phyloP scores from a whole-genome alignment of 257 asterid genomes.

The Prunella vulgaris region DNA sequence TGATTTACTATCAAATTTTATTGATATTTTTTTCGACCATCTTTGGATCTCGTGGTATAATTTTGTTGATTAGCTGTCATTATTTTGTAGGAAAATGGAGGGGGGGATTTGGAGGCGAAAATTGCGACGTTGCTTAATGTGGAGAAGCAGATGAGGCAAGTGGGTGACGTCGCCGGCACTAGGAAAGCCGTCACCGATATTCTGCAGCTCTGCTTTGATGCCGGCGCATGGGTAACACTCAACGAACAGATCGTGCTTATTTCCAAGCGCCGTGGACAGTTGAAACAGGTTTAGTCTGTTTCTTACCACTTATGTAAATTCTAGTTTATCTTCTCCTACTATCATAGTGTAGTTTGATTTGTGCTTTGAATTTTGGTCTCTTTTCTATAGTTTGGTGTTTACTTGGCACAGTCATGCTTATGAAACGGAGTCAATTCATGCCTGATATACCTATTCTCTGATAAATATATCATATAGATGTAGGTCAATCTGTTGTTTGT shows the following conservation, averaged over 20 bases:
- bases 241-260: constrained; percentile 76
- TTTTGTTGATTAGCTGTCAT: background rate
- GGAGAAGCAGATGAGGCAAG: constrained; percentile 92
- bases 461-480: background rate
- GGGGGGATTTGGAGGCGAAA: constrained; percentile 56
- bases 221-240: constrained; percentile 75
- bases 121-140: constrained; percentile 68
- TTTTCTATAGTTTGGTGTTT: background rate
- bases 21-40: background rate
- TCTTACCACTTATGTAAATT: background rate
- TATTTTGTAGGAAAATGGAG: constrained; percentile 59
- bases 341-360: background rate
- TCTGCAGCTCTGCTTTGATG: constrained; percentile 83
- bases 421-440: background rate
- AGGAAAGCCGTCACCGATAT: constrained; percentile 80
- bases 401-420: background rate
- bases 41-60: constrained; percentile 18
- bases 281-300: constrained; percentile 58
- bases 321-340: background rate
- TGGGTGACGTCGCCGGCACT: constrained; percentile 80
- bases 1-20: background rate
- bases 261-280: constrained; percentile 95
- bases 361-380: background rate
- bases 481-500: background rate
- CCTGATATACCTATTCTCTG: background rate